Evolutionary conservation across 306 rosid genomes (phyloP).

Genomic region (Citrullus mucosospermus): DNA sequence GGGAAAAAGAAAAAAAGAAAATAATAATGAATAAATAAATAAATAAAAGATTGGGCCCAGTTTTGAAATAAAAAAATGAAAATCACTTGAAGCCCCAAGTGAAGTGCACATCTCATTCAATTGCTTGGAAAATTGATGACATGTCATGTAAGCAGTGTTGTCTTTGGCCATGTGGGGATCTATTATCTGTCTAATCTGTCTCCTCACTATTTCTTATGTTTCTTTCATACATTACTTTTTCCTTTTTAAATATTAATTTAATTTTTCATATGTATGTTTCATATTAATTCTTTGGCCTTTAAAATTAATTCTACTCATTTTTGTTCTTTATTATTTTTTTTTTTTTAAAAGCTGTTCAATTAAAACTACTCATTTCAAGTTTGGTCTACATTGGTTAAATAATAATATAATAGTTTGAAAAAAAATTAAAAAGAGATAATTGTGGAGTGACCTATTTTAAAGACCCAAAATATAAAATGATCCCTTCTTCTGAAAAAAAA

Average conservation of each 20-base stretch:
- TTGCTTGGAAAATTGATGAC: conserved; percentile 47
- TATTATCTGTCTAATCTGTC: conserved; percentile 49
- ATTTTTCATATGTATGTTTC: neutral
- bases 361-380: too few relatives aligned
- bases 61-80: conserved; percentile 6
- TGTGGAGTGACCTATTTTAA: too few relatives aligned
- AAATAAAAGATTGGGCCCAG: conserved; percentile 21
- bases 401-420: too few relatives aligned
- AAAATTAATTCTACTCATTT: too few relatives aligned
- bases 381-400: too few relatives aligned
- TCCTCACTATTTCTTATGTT: conserved; percentile 16
- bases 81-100: conserved; percentile 4
- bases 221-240: conserved; percentile 17
- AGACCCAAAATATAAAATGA: too few relatives aligned
- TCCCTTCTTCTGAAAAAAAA: too few relatives aligned
- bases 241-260: neutral
- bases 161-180: conserved; percentile 36
- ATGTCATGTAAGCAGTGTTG: conserved; percentile 45
- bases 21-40: neutral
- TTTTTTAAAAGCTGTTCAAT: too few relatives aligned
- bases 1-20: neutral
- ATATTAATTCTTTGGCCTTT: too few relatives aligned
- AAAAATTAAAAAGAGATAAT: too few relatives aligned
- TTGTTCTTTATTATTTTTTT: too few relatives aligned
- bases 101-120: conserved; percentile 21